Conservation (phyloP, 352 stramenopile genomes). For the Globisporangium apiculatum region DNA sequence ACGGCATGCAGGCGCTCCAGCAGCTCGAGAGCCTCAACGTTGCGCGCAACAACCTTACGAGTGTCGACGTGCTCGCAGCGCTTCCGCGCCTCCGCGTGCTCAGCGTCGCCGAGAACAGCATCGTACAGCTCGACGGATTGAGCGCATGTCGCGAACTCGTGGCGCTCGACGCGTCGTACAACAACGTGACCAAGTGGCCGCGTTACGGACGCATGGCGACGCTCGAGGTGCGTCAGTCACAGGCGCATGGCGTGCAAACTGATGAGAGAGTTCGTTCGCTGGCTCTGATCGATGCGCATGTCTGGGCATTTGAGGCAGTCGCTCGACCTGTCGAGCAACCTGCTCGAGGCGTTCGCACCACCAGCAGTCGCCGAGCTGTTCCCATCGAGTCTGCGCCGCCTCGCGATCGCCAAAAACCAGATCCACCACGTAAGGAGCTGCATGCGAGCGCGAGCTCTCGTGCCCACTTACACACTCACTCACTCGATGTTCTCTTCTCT, state of each 20-base stretch:
- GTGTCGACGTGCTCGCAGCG: slow-evolving; percentile 30
- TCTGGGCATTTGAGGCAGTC: slow-evolving; percentile 17
- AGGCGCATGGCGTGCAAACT: not conserved
- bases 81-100: slow-evolving; percentile 37
- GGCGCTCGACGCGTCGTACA: slow-evolving; percentile 53
- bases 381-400: slow-evolving; percentile 26
- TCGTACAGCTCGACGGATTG: slow-evolving; percentile 38
- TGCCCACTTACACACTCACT: not conserved
- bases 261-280: not conserved
- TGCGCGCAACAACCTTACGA: slow-evolving; percentile 39
- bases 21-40: slow-evolving; percentile 41
- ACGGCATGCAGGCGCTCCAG: slow-evolving; percentile 41
- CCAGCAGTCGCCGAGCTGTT: slow-evolving; percentile 22
- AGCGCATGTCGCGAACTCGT: slow-evolving; percentile 21
- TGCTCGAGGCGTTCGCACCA: slow-evolving; percentile 29
- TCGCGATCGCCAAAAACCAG: slow-evolving; percentile 53
- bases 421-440: slow-evolving; percentile 37
- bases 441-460: not conserved
- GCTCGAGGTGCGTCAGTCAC: slow-evolving; percentile 30
- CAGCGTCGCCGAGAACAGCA: slow-evolving; percentile 47
- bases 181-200: slow-evolving; percentile 52
- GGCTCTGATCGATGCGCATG: not conserved
- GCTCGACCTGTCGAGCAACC: slow-evolving; percentile 57
- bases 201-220: slow-evolving; percentile 21
- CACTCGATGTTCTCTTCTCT: not conserved